These are phyloP conservation scores for Aureobasidium vineae DNA, from an alignment of 2,329 filamentous ascomycete species.

Conservation along the genomic window DNA sequence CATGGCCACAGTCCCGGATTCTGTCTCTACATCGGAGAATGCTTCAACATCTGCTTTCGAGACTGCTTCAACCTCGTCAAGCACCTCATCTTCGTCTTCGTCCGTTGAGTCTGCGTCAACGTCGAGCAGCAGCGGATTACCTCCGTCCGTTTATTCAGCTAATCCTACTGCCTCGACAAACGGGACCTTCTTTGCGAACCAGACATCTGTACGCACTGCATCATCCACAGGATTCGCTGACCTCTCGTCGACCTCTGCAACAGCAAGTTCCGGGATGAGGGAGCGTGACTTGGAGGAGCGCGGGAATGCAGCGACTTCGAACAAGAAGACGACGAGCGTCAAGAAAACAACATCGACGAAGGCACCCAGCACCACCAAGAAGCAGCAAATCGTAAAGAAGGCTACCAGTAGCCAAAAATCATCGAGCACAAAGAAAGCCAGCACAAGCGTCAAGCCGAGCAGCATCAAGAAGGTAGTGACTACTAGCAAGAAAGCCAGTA, in stretches of 20 bases:
- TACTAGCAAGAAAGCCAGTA: background rate
- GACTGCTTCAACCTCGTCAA: background rate
- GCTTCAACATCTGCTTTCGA: background rate
- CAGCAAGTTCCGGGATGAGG: background rate
- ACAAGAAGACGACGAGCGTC: conserved; percentile 3
- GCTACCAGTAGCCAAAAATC: background rate
- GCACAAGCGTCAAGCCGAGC: background rate
- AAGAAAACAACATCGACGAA: conserved; percentile 2
- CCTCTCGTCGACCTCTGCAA: background rate
- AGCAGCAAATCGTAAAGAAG: background rate
- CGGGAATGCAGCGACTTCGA: background rate
- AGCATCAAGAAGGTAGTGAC: background rate
- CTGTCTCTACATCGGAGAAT: background rate
- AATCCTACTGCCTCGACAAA: background rate
- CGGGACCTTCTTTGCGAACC: background rate
- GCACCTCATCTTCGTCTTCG: background rate
- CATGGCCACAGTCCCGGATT: background rate
- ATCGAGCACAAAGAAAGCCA: conserved; percentile 6
- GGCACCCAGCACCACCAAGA: background rate
- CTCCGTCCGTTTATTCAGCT: background rate
- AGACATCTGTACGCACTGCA: background rate
- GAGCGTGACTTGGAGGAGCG: conserved; percentile 16
- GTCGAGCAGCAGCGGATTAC: background rate
- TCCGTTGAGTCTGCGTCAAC: background rate
- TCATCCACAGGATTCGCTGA: conserved; percentile 2